Evolutionary conservation across 768 basidiomycete genomes (phyloP), one percentile per base, ranked within the genome.

Genomic region (Macrocybe gigantea): DNA sequence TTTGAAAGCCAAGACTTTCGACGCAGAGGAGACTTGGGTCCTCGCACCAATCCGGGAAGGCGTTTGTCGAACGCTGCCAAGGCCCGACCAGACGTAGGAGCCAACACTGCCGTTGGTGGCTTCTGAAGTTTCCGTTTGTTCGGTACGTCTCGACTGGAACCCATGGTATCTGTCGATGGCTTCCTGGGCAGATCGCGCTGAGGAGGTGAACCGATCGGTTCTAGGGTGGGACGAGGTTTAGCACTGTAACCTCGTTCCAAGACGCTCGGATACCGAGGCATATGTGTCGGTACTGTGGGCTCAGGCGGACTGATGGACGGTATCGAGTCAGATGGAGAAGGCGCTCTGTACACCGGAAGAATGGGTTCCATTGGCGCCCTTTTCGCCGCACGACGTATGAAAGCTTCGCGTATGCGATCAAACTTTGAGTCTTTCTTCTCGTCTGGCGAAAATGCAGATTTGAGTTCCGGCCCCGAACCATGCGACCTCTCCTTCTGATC

Each of bases 211-310:
- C 53, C 32, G 1, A 34, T 14, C 22, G 42, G 32, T 8, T 34
- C 32, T 33, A 13, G 32, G 6, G 42, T 44, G 54, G 60, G 43
- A 48, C 59, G 52, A 51, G 56, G 49, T 51, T 57, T 45, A 40
- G 49, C 49, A 10, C 45, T 29, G 49, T 52, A 58, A 14, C 61
- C 57, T 31, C 67, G 61, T 44, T 72, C 69, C 11, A 71, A 66
- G 6, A 63, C 53, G 45, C 64, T 68, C 3, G 68, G 68, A 49
- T 68, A 68, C 33, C 58, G 61, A 14, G 68, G 66, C 49, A 64
- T 55, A 38, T 61, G 56, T 7, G 57, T 55, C 15, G 63, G 57
- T 38, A 57, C 56, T 10, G 59, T 50, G 22, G 64, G 63, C 41
- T 62, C 51, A 15, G 68, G 66, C 40, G 56, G 60, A 36, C 59